Evolutionary conservation across 352 stramenopile genomes (phyloP).

Genomic region (Blastocystis sp.): DNA sequence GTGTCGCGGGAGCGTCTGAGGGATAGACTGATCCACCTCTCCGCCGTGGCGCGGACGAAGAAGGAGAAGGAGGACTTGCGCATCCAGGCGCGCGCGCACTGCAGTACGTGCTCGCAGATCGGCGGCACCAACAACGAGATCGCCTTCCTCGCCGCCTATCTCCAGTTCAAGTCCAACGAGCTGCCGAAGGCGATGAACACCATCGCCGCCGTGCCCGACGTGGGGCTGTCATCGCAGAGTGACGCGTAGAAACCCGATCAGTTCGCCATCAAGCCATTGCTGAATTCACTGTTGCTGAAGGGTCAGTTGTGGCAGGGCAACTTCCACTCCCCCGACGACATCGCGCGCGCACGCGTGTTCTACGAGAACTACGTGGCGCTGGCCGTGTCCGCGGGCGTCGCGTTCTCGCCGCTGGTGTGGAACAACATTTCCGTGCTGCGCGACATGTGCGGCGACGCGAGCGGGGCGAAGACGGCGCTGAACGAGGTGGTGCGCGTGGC

Average conservation of each 20-base stretch:
- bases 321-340: slow-evolving; percentile 23
- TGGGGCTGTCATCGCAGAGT: background rate
- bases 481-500: slow-evolving; percentile 43
- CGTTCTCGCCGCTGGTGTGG: slow-evolving; percentile 55
- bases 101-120: slow-evolving; percentile 14
- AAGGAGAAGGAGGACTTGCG: slow-evolving; percentile 61
- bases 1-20: background rate
- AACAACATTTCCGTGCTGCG: slow-evolving; percentile 58
- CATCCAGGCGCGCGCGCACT: slow-evolving; percentile 23
- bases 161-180: slow-evolving; percentile 64
- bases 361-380: slow-evolving; percentile 60
- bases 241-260: slow-evolving; percentile 35
- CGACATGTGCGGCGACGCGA: background rate
- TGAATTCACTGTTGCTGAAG: slow-evolving; percentile 46
- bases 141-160: slow-evolving; percentile 58
- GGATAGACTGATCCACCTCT: slow-evolving; percentile 39
- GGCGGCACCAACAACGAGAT: slow-evolving; percentile 35
- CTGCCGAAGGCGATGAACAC: slow-evolving; percentile 26
- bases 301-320: slow-evolving; percentile 57
- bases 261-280: background rate
- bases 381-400: background rate
- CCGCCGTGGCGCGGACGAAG: slow-evolving; percentile 1
- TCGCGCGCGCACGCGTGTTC: slow-evolving; percentile 40
- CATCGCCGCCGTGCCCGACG: slow-evolving; percentile 26
- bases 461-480: slow-evolving; percentile 5